Percentiles rank a stretch among this genome's conserved stretches.
These are phyloP conservation scores for Aurinia saxatilis DNA, from an alignment of 345 rosid species.

Conservation along the genomic window DNA sequence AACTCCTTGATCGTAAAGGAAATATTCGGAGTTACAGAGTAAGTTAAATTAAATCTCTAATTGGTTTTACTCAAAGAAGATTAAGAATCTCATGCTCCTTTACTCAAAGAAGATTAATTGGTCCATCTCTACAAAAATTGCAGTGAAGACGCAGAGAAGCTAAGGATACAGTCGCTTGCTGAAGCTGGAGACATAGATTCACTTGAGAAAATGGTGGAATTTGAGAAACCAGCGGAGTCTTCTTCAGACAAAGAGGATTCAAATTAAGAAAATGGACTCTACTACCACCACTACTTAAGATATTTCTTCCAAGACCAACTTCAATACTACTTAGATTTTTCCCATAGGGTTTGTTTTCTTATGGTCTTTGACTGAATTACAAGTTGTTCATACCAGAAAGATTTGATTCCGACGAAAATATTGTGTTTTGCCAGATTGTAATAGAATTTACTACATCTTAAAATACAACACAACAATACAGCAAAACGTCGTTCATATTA, in stretches of 20 bases:
- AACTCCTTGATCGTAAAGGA: conserved; percentile 81
- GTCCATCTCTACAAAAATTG: neutral
- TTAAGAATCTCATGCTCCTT: neutral
- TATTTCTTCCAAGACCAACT: neutral
- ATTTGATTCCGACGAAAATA: neutral
- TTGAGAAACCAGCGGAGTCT: conserved; percentile 56
- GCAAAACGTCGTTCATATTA: neutral
- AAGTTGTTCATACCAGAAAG: conserved; percentile 1
- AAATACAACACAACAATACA: neutral
- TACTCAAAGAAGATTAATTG: too few species aligned
- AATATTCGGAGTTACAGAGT: conserved; percentile 93
- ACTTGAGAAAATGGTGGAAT: conserved; percentile 72
- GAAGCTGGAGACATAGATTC: conserved; percentile 83
- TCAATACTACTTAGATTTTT: conserved; percentile 2
- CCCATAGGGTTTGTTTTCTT: neutral
- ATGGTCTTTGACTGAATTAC: neutral
- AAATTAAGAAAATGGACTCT: conserved; percentile 13
- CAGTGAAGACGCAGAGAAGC: conserved; percentile 86
- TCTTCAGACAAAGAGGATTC: conserved; percentile 50
- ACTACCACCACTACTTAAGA: neutral
- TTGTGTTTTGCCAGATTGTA: neutral
- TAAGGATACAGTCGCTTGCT: conserved; percentile 62
- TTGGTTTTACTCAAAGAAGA: neutral
- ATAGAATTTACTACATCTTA: neutral
- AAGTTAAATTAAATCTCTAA: conserved; percentile 19